Conservation (phyloP, 73 alveolate genomes). For the Paramecium sexaurelia region DNA sequence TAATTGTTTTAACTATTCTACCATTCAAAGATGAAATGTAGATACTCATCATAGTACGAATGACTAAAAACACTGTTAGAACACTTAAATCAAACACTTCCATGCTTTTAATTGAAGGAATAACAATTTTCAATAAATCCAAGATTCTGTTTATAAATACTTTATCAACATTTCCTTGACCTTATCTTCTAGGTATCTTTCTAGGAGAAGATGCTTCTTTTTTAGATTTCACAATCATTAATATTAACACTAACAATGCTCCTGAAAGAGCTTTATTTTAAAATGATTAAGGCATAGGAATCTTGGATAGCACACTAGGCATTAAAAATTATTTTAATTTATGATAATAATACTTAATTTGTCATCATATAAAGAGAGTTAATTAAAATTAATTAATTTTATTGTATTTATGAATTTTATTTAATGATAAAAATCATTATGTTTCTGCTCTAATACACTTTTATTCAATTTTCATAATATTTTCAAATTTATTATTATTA, state of each 20-base stretch:
- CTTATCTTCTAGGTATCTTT: slow-evolving; percentile 28
- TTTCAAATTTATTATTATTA: too few species aligned
- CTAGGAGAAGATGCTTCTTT: slow-evolving; percentile 40
- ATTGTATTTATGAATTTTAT: background rate
- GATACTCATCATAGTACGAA: slow-evolving; percentile 84
- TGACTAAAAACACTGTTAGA: slow-evolving; percentile 68
- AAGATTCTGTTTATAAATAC: slow-evolving; percentile 77
- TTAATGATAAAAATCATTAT: too few species aligned
- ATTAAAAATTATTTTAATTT: slow-evolving; percentile 4
- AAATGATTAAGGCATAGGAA: slow-evolving; percentile 32
- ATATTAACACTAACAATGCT: background rate
- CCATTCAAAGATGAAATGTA: slow-evolving; percentile 91
- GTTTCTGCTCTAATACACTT: too few species aligned
- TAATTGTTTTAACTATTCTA: slow-evolving; percentile 87
- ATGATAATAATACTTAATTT: background rate
- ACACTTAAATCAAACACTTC: slow-evolving; percentile 75
- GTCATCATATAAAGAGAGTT: background rate
- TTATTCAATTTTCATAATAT: too few species aligned
- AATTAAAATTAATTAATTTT: background rate
- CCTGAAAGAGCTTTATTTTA: background rate
- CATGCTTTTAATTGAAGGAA: slow-evolving; percentile 77
- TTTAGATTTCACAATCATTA: slow-evolving; percentile 14
- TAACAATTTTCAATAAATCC: slow-evolving; percentile 77
- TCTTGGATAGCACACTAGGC: slow-evolving; percentile 28
- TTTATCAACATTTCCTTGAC: slow-evolving; percentile 84